Evolutionary conservation across 257 asterid species (phyloP).

Genomic region (Scutellaria minor): DNA sequence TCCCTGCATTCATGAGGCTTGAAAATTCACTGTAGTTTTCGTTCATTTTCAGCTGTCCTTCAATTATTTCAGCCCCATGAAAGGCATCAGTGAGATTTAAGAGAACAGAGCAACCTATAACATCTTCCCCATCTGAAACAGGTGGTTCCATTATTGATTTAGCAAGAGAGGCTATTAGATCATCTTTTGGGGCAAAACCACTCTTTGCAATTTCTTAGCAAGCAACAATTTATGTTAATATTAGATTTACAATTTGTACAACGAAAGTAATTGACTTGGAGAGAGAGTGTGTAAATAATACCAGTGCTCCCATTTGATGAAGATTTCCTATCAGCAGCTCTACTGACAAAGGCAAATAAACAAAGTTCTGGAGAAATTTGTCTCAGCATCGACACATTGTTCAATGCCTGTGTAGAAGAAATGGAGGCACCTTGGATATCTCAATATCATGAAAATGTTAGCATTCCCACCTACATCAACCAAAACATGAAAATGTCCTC

Average conservation of each 20-base stretch:
- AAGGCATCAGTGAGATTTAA: slow-evolving; percentile 84
- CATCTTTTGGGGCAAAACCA: slow-evolving; percentile 79
- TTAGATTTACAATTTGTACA: background rate
- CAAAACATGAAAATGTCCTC: slow-evolving; percentile 15
- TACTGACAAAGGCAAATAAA: slow-evolving; percentile 62
- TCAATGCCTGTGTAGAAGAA: slow-evolving; percentile 56
- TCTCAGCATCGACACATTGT: slow-evolving; percentile 50
- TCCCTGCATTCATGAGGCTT: slow-evolving; percentile 87
- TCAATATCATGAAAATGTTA: slow-evolving; percentile 70
- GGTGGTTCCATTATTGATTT: slow-evolving; percentile 88
- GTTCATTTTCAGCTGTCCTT: slow-evolving; percentile 69
- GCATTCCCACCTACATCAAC: slow-evolving; percentile 61
- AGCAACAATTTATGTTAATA: no score
- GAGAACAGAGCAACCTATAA: slow-evolving; percentile 77
- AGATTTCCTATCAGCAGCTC: slow-evolving; percentile 50
- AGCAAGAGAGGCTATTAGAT: slow-evolving; percentile 75
- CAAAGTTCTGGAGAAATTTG: slow-evolving; percentile 56
- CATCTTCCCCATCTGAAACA: slow-evolving; percentile 81
- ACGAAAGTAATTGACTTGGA: slow-evolving; percentile 25
- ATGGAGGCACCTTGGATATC: slow-evolving; percentile 73
- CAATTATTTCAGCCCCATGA: slow-evolving; percentile 88
- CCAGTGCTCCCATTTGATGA: slow-evolving; percentile 52
- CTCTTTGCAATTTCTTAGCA: slow-evolving; percentile 38
- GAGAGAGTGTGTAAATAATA: slow-evolving; percentile 33
- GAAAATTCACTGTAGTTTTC: slow-evolving; percentile 73